A percentile compares a stretch with the other conserved stretches of the same genome.
These are phyloP conservation scores for Oldenlandia corymbosa DNA, from an alignment of 257 asterid species.

Conservation along the genomic window DNA sequence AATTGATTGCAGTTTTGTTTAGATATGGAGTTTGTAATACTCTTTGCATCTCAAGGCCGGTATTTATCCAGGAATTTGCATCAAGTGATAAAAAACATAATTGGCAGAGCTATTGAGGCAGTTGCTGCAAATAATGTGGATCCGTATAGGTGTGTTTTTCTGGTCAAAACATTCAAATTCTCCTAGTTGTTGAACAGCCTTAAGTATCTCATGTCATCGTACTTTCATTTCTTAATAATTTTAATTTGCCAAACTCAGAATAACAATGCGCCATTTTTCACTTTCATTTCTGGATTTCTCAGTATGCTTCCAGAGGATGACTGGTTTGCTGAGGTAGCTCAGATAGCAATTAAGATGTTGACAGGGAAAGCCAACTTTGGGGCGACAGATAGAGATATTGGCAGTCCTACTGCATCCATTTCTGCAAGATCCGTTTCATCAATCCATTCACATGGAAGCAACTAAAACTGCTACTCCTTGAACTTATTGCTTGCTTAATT, in stretches of 20 bases:
- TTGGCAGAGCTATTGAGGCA: slow-evolving; percentile 81
- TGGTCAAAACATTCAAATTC: not conserved
- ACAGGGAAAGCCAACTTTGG: slow-evolving; percentile 61
- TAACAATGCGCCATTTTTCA: not conserved
- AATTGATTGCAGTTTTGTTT: slow-evolving; percentile 63
- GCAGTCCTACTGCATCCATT: slow-evolving; percentile 59
- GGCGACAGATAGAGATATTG: slow-evolving; percentile 34
- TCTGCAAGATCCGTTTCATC: slow-evolving; percentile 66
- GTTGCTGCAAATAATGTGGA: slow-evolving; percentile 70
- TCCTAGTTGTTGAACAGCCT: too few species aligned
- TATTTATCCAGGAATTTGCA: slow-evolving; percentile 81
- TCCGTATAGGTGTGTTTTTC: slow-evolving; percentile 57
- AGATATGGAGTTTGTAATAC: slow-evolving; percentile 97
- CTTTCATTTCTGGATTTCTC: slow-evolving; percentile 3
- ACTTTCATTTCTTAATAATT: not conserved
- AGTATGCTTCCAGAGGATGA: slow-evolving; percentile 86
- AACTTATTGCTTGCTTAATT: not conserved
- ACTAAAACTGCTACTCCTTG: slow-evolving; percentile 9
- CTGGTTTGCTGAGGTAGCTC: slow-evolving; percentile 94
- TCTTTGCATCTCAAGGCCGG: slow-evolving; percentile 86
- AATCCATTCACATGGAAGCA: slow-evolving; percentile 65
- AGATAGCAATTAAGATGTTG: slow-evolving; percentile 75
- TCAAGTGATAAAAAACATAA: slow-evolving; percentile 85
- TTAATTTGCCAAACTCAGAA: not conserved
- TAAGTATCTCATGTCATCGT: too few species aligned